Conservation (phyloP, 2,329 filamentous ascomycete species). For the Stachybotrys chartarum region DNA sequence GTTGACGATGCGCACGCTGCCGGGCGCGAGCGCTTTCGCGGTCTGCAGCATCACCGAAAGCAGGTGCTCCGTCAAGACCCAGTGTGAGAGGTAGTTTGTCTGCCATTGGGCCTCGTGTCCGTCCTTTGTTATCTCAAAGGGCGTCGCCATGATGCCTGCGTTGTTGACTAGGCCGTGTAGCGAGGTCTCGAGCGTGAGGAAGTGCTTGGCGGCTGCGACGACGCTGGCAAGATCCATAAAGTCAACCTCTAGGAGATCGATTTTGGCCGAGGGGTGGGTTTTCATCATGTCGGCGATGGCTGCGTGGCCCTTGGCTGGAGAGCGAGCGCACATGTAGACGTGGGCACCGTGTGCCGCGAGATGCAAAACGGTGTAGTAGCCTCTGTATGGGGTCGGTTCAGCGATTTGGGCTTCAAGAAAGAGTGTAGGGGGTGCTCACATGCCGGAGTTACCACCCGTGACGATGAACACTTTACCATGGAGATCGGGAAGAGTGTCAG, state of each 20-base stretch:
- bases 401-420: neutral
- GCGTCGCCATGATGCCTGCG: constrained; percentile 30
- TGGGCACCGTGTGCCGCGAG: constrained; percentile 1
- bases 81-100: constrained; percentile 36
- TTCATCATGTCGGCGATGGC: neutral
- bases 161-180: constrained; percentile 32
- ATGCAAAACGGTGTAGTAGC: neutral
- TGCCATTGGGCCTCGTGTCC: constrained; percentile 26
- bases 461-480: constrained; percentile 4
- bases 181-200: constrained; percentile 17
- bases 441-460: constrained; percentile 5
- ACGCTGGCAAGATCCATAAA: constrained; percentile 19
- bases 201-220: constrained; percentile 21
- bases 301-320: neutral
- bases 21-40: constrained; percentile 8
- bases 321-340: constrained; percentile 1
- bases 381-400: neutral
- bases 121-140: constrained; percentile 19
- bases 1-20: constrained; percentile 11
- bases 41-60: constrained; percentile 27
- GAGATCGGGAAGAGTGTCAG: constrained; percentile 3
- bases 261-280: neutral
- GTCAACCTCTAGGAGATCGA: neutral
- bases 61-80: constrained; percentile 29
- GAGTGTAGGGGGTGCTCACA: neutral